These are phyloP conservation scores for Tubosaeta sp. DNA, from an alignment of 768 basidiomycete species.

Conservation along the genomic window DNA sequence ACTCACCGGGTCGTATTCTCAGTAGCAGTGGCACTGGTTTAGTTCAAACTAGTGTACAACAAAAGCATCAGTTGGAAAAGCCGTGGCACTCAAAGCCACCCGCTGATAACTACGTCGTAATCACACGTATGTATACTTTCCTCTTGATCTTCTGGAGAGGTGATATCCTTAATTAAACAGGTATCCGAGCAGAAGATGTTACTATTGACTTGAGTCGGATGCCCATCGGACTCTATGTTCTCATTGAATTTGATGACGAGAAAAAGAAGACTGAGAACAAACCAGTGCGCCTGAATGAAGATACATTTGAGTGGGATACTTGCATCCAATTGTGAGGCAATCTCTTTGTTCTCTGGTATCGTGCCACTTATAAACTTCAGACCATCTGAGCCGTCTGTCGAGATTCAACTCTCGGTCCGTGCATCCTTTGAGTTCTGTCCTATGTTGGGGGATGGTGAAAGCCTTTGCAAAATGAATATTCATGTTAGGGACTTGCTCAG, in stretches of 20 bases:
- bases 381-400: background rate
- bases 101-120: background rate
- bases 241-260: too few relatives aligned
- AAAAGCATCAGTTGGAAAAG: too few relatives aligned
- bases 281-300: too few relatives aligned
- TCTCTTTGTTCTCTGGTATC: too few relatives aligned
- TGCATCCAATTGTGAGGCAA: too few relatives aligned
- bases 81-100: too few relatives aligned
- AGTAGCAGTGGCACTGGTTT: too few relatives aligned
- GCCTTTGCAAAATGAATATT: background rate
- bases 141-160: background rate
- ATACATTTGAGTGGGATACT: too few relatives aligned
- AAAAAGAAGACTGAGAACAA: too few relatives aligned
- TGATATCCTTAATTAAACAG: background rate
- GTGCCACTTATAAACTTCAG: background rate
- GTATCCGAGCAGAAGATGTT: slow-evolving; percentile 8
- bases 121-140: slow-evolving; percentile 3
- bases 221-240: slow-evolving; percentile 9
- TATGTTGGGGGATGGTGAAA: background rate
- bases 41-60: too few relatives aligned
- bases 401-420: background rate
- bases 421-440: background rate
- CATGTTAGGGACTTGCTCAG: too few relatives aligned
- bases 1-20: too few relatives aligned
- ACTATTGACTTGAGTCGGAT: background rate